phyloP scores from a whole-genome alignment of 1,284 basidiomycete genomes.

The Leccinum solheimii region DNA sequence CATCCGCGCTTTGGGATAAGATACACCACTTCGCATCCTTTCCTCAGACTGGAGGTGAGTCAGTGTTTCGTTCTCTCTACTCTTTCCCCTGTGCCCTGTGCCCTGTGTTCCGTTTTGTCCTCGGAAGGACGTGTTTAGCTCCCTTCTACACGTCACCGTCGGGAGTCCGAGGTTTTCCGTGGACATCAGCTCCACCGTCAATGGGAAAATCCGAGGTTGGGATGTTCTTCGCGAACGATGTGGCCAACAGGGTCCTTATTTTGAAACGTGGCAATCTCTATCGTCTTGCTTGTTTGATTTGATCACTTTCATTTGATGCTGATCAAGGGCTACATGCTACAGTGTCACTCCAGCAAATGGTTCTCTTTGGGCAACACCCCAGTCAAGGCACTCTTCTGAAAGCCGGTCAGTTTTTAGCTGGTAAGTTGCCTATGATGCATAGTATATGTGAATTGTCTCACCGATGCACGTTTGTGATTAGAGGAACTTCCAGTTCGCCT shows the following conservation, averaged over 20 bases:
- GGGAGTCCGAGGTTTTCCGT: background rate
- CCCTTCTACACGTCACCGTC: background rate
- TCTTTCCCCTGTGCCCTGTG: background rate
- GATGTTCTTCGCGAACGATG: background rate
- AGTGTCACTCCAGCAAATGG: constrained; percentile 33
- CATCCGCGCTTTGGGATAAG: constrained; percentile 82
- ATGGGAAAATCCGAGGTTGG: background rate
- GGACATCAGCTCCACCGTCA: constrained; percentile 2
- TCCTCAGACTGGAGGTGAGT: constrained; percentile 84
- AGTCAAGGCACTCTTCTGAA: constrained; percentile 33
- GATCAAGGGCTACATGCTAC: background rate
- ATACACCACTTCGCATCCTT: constrained; percentile 94
- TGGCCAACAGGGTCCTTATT: background rate
- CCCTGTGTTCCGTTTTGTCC: background rate
- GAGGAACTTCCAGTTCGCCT: constrained; percentile 85
- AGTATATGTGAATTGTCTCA: background rate
- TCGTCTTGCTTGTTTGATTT: background rate
- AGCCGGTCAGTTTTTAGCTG: constrained; percentile 29
- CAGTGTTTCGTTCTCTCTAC: constrained; percentile 65
- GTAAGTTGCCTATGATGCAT: constrained; percentile 9
- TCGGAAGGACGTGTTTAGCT: background rate
- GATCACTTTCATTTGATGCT: constrained; percentile 4
- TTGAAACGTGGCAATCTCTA: background rate
- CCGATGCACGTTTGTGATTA: background rate
- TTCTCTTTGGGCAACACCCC: constrained; percentile 32